phyloP scores from a whole-genome alignment of 2,329 filamentous ascomycete species.

The Colletotrichum sp. region DNA sequence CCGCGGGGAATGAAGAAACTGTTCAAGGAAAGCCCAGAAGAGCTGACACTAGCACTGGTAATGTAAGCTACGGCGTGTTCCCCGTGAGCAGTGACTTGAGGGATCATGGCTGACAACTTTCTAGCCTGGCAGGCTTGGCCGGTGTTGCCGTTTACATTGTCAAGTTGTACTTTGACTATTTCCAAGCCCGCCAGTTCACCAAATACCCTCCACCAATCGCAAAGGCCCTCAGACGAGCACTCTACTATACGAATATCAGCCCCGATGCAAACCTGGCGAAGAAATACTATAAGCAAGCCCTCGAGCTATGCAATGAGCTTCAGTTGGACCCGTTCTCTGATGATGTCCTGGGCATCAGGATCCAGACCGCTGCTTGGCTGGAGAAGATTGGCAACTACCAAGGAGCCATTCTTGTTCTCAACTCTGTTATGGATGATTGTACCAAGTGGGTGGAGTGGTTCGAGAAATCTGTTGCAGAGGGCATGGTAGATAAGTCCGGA shows the following conservation, averaged over 20 bases:
- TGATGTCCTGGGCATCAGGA: constrained; percentile 87
- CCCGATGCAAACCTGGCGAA: constrained; percentile 79
- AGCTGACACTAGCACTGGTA: constrained; percentile 45
- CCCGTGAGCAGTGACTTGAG: not conserved
- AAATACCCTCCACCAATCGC: constrained; percentile 73
- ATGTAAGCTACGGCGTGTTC: constrained; percentile 37
- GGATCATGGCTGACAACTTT: constrained; percentile 24
- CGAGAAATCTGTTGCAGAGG: constrained; percentile 54
- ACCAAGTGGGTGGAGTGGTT: constrained; percentile 62
- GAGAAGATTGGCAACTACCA: constrained; percentile 76
- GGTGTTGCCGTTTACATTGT: constrained; percentile 41
- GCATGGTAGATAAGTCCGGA: constrained; percentile 47
- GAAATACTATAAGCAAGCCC: constrained; percentile 81
- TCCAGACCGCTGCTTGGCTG: constrained; percentile 80
- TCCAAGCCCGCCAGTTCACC: constrained; percentile 60
- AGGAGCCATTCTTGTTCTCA: constrained; percentile 77
- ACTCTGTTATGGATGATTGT: constrained; percentile 76
- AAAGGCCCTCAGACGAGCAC: constrained; percentile 78
- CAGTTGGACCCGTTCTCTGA: constrained; percentile 89
- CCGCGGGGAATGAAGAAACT: constrained; percentile 41
- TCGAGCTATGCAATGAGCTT: constrained; percentile 74
- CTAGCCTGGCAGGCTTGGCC: constrained; percentile 38
- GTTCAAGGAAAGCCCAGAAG: constrained; percentile 48
- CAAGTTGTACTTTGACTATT: constrained; percentile 58
- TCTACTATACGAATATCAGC: constrained; percentile 84